Conservation (phyloP, 2,329 filamentous ascomycete genomes). For the Colletotrichum theobromicola region DNA sequence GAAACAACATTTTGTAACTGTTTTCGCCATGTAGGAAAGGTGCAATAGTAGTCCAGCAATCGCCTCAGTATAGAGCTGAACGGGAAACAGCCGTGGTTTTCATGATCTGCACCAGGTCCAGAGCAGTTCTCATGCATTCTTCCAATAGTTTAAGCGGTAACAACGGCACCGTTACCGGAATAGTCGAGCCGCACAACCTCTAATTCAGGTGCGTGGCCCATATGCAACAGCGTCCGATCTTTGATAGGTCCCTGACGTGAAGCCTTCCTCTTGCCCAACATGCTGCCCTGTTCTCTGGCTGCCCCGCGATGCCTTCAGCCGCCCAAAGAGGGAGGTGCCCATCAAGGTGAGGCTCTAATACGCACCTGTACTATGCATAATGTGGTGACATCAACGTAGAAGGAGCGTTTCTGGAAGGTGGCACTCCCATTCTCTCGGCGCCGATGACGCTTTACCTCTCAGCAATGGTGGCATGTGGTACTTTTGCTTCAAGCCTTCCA, state of each 20-base stretch:
- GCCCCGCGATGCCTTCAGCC: not conserved
- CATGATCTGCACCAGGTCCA: not conserved
- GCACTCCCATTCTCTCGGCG: not conserved
- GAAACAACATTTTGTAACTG: not conserved
- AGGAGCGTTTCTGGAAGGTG: not conserved
- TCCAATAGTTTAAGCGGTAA: not conserved
- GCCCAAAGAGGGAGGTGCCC: constrained; percentile 6
- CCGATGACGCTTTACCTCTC: not conserved
- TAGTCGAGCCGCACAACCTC: not conserved
- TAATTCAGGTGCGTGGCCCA: not conserved
- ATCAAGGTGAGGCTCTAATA: not conserved
- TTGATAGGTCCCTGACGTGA: not conserved
- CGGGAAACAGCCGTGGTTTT: not conserved
- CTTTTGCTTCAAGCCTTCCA: not conserved
- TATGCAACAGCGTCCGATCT: not conserved
- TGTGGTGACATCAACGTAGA: not conserved
- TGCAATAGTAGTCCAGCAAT: too few relatives aligned
- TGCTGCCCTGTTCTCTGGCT: not conserved
- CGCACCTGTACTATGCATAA: not conserved
- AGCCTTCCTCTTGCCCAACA: not conserved
- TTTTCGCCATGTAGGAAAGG: not conserved
- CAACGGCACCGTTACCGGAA: not conserved
- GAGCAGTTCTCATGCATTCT: not conserved
- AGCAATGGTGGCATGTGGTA: not conserved
- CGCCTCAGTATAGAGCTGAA: not conserved